Conservation (phyloP, 805 yeast genomes). For the Scheffersomyces amazonensis region DNA sequence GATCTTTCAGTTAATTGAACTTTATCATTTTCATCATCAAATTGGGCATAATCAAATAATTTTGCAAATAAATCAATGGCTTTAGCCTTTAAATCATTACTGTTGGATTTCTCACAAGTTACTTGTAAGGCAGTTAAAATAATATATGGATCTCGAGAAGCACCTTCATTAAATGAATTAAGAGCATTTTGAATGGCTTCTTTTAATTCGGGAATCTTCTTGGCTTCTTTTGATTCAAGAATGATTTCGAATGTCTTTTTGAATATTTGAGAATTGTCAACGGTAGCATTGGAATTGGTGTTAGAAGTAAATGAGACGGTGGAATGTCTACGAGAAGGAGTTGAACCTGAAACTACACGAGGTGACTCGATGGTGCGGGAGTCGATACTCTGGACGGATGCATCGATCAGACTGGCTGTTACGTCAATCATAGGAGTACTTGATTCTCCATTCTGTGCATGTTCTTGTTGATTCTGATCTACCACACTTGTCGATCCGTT, state of each 20-base stretch:
- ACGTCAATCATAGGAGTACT: not conserved
- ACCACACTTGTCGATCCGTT: too few relatives aligned
- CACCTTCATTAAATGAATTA: slow-evolving; percentile 36
- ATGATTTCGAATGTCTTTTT: slow-evolving; percentile 59
- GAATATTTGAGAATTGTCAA: slow-evolving; percentile 29
- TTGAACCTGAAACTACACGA: not conserved
- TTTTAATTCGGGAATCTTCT: slow-evolving; percentile 43
- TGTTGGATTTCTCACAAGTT: slow-evolving; percentile 62
- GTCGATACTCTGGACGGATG: not conserved
- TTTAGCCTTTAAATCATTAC: slow-evolving; percentile 60
- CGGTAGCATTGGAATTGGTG: slow-evolving; percentile 18
- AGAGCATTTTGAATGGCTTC: slow-evolving; percentile 38
- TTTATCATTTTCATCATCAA: slow-evolving; percentile 56
- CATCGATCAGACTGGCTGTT: not conserved
- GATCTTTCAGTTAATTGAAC: slow-evolving; percentile 73
- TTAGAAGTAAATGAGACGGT: slow-evolving; percentile 10
- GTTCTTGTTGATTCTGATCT: too few relatives aligned
- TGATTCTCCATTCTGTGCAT: too few relatives aligned
- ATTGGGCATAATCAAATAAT: slow-evolving; percentile 79
- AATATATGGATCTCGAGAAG: slow-evolving; percentile 43
- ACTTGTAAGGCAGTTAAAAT: slow-evolving; percentile 77
- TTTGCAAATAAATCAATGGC: slow-evolving; percentile 88
- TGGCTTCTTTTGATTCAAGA: slow-evolving; percentile 58
- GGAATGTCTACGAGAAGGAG: slow-evolving; percentile 14
- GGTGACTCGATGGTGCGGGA: not conserved